Evolutionary conservation across 306 rosid genomes (phyloP).

Genomic region (Ceratonia siliqua): DNA sequence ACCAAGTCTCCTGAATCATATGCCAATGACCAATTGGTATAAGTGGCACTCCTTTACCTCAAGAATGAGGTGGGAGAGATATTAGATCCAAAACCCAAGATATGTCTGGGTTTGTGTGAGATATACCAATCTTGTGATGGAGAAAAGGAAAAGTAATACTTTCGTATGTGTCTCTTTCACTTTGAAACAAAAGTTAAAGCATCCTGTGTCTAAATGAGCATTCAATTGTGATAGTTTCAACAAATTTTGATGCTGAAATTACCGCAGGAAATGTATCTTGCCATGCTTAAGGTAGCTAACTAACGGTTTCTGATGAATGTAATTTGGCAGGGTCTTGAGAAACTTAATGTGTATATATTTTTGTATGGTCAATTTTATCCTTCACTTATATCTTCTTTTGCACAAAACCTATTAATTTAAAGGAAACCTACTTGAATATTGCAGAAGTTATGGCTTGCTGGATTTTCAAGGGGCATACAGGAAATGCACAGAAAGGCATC

Average conservation of each 20-base stretch:
- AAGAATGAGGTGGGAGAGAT: not conserved
- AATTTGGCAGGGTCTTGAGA: constrained; percentile 9
- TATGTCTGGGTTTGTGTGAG: not conserved
- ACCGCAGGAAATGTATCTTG: not conserved
- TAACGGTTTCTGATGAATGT: not conserved
- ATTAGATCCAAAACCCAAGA: not conserved
- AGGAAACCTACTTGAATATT: constrained; percentile 35
- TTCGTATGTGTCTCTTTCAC: not conserved
- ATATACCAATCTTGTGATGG: not conserved
- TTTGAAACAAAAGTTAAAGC: not conserved
- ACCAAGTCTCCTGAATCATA: not conserved
- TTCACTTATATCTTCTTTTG: constrained; percentile 3
- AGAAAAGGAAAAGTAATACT: not conserved
- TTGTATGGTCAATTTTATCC: not conserved
- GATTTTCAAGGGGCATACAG: constrained; percentile 98
- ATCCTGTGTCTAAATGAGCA: not conserved
- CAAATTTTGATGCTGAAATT: not conserved
- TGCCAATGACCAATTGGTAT: not conserved
- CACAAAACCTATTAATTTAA: constrained; percentile 24
- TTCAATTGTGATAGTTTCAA: constrained; percentile 13
- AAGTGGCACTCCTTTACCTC: constrained; percentile 4
- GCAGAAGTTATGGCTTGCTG: constrained; percentile 99
- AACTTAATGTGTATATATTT: not conserved
- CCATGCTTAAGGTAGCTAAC: not conserved
- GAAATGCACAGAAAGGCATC: constrained; percentile 99